Percentiles rank a stretch among this genome's conserved stretches.
phyloP scores from a whole-genome alignment of 108 stramenopile species.

The Aurantiochytrium sp. region DNA sequence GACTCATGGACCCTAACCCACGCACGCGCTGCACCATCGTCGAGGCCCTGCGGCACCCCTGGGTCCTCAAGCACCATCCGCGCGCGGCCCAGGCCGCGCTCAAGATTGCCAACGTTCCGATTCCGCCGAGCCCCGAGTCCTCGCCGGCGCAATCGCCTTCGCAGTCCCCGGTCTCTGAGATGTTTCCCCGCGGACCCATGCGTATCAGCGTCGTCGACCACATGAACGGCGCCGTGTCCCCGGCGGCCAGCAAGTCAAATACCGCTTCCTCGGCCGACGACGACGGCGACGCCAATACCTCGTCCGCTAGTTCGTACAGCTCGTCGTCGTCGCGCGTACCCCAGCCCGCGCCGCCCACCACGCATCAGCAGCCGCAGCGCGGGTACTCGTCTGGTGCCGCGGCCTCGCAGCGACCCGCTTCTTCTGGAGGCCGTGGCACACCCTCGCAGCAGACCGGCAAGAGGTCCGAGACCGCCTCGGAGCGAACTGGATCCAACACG shows the following conservation, averaged over 20 bases:
- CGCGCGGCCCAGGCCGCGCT: background rate
- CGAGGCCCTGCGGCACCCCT: background rate
- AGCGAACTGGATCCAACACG: too few relatives aligned
- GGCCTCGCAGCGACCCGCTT: too few relatives aligned
- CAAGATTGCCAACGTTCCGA: background rate
- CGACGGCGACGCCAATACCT: too few relatives aligned
- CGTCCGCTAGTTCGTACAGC: too few relatives aligned
- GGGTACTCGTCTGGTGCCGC: too few relatives aligned
- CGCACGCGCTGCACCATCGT: background rate
- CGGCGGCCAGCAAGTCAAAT: background rate
- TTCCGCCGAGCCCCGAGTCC: background rate
- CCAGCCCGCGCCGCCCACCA: too few relatives aligned
- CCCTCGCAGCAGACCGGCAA: too few relatives aligned
- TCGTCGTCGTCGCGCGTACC: too few relatives aligned
- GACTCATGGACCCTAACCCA: background rate
- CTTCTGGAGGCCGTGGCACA: too few relatives aligned
- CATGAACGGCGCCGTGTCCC: background rate
- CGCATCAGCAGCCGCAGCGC: too few relatives aligned
- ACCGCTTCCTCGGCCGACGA: too few relatives aligned
- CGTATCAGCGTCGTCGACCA: conserved; percentile 5
- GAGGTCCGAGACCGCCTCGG: too few relatives aligned
- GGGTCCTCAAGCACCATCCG: conserved; percentile 11
- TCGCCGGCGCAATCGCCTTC: background rate
- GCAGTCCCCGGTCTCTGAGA: background rate
- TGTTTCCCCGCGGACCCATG: background rate